These are phyloP conservation scores for Lolium perenne DNA, from an alignment of 176 grass and related monocot species.

Conservation along the genomic window DNA sequence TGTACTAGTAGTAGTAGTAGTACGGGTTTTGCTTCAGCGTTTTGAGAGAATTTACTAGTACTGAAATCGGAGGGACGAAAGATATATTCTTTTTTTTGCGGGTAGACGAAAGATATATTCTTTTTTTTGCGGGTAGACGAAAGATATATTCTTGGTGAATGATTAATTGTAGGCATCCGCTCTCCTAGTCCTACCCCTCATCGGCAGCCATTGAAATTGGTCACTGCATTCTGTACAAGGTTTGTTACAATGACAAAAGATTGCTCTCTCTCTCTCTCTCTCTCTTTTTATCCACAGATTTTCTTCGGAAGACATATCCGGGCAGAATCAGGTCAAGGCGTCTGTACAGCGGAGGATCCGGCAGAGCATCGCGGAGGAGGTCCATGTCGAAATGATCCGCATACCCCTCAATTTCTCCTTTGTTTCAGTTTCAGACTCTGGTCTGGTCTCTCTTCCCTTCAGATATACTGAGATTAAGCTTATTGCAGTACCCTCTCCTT, in stretches of 20 bases:
- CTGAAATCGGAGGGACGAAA: neutral
- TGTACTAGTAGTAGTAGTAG: neutral
- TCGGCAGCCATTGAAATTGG: no score
- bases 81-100: neutral
- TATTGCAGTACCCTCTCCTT: constrained; percentile 82
- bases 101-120: no score
- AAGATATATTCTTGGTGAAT: neutral
- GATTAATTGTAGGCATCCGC: neutral
- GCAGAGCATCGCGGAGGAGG: constrained; percentile 94
- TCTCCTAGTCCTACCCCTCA: neutral
- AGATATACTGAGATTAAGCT: constrained; percentile 4
- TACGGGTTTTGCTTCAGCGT: neutral
- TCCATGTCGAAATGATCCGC: neutral
- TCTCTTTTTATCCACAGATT: constrained; percentile 55
- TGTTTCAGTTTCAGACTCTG: constrained; percentile 11
- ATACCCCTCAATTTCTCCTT: neutral
- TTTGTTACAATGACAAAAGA: neutral
- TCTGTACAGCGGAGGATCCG: constrained; percentile 86
- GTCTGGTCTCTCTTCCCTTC: neutral
- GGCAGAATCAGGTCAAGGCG: constrained; percentile 98
- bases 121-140: neutral
- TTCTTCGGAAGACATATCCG: constrained; percentile 91
- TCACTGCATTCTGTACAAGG: no score
- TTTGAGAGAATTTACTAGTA: neutral
- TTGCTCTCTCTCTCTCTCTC: neutral